Conservation (phyloP, 768 basidiomycete genomes). For the Tubosaeta brunneosetosa region DNA sequence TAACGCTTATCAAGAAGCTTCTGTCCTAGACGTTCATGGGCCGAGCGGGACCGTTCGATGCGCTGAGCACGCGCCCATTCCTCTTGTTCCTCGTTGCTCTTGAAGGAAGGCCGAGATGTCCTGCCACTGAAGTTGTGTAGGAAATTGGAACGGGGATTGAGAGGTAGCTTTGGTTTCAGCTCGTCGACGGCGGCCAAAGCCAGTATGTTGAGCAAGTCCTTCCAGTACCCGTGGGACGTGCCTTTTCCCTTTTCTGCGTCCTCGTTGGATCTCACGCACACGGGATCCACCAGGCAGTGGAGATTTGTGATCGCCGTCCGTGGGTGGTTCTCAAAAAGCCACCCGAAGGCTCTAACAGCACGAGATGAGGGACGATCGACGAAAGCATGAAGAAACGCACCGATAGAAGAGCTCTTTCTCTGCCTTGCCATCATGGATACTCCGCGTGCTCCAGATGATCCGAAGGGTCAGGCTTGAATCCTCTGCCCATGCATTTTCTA, state of each 20-base stretch:
- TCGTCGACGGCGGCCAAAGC: slow-evolving; percentile 53
- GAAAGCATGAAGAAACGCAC: slow-evolving; percentile 24
- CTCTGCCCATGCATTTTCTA: slow-evolving; percentile 53
- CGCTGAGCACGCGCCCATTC: slow-evolving; percentile 19
- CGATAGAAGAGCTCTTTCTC: slow-evolving; percentile 59
- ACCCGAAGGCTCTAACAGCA: slow-evolving; percentile 48
- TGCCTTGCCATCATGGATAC: slow-evolving; percentile 66
- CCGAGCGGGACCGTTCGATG: slow-evolving; percentile 18
- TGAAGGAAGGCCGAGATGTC: slow-evolving; percentile 25
- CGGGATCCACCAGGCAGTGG: slow-evolving; percentile 46
- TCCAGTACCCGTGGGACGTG: slow-evolving; percentile 63
- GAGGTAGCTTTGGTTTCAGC: slow-evolving; percentile 25
- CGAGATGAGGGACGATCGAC: not conserved
- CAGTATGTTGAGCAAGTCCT: slow-evolving; percentile 68
- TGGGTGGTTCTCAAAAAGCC: slow-evolving; percentile 66
- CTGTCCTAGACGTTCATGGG: slow-evolving; percentile 35
- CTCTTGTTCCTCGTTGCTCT: slow-evolving; percentile 21
- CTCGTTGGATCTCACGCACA: slow-evolving; percentile 32
- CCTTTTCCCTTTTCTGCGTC: not conserved
- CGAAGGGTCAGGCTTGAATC: slow-evolving; percentile 55
- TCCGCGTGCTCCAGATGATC: slow-evolving; percentile 64
- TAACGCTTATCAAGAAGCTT: slow-evolving; percentile 48
- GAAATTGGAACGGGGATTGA: slow-evolving; percentile 17
- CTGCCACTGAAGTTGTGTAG: slow-evolving; percentile 18
- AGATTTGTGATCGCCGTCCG: slow-evolving; percentile 66